These are phyloP conservation scores for Byssoonygena ceratinophila DNA, from an alignment of 2,329 filamentous ascomycete genomes.

Conservation along the genomic window DNA sequence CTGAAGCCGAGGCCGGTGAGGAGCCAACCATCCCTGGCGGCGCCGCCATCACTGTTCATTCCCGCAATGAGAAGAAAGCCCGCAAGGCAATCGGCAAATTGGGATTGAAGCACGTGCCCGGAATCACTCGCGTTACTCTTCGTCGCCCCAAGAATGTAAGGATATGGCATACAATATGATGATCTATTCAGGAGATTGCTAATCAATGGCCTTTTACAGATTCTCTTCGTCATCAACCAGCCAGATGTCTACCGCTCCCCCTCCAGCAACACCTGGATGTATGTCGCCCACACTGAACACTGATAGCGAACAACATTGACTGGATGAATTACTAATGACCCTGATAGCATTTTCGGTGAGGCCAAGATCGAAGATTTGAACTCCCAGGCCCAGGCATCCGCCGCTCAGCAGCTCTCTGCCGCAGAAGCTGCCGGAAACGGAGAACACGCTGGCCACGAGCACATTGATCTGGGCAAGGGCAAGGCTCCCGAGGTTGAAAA, in stretches of 20 bases:
- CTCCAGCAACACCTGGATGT: constrained; percentile 99
- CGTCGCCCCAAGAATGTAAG: constrained; percentile 98
- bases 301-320: background rate
- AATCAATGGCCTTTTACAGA: constrained; percentile 44
- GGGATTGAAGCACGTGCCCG: constrained; percentile 87
- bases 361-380: constrained; percentile 99
- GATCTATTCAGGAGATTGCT: background rate
- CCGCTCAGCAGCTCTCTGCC: constrained; percentile 86
- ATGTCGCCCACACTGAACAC: constrained; percentile 37
- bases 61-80: constrained; percentile 99
- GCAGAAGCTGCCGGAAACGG: constrained; percentile 54
- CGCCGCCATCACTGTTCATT: constrained; percentile 84
- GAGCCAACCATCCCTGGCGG: constrained; percentile 66
- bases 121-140: constrained; percentile 96
- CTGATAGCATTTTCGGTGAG: constrained; percentile 86
- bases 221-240: constrained; percentile 99
- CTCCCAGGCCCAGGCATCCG: constrained; percentile 91
- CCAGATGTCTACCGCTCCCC: constrained; percentile 99
- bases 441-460: constrained; percentile 52
- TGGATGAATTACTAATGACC: constrained; percentile 17
- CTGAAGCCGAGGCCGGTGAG: constrained; percentile 39
- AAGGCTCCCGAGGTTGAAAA: constrained; percentile 51
- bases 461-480: constrained; percentile 48
- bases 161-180: constrained; percentile 24
- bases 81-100: constrained; percentile 99